phyloP scores from a whole-genome alignment of 768 basidiomycete species.

The Rhodocollybia butyracea region DNA sequence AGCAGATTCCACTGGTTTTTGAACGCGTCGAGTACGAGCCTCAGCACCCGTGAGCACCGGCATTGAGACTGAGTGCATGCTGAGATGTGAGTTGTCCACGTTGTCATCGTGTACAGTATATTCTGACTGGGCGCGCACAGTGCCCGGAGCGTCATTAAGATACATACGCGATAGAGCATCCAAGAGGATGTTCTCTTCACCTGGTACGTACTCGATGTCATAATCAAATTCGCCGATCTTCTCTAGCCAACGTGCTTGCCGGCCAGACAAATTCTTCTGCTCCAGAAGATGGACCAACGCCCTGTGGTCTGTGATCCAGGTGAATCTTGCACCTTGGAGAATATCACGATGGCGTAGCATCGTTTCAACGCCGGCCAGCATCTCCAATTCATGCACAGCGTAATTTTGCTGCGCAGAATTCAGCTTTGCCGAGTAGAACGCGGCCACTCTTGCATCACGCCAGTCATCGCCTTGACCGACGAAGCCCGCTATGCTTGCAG shows the following conservation, averaged over 20 bases:
- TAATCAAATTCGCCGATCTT: conserved; percentile 30
- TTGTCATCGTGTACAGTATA: conserved; percentile 14
- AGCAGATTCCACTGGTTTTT: not conserved
- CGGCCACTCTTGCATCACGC: conserved; percentile 11
- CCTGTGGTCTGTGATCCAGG: conserved; percentile 19
- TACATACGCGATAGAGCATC: conserved; percentile 19
- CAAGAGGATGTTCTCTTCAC: conserved; percentile 18
- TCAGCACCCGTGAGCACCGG: not conserved
- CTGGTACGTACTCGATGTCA: conserved; percentile 22
- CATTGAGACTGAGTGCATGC: not conserved
- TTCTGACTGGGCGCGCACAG: conserved; percentile 1
- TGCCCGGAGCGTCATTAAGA: conserved; percentile 9
- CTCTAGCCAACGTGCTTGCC: too few relatives aligned
- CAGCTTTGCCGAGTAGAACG: conserved; percentile 16
- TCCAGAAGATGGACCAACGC: conserved; percentile 15
- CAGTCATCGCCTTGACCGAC: conserved; percentile 5
- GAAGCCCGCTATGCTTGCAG: conserved; percentile 3
- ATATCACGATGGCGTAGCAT: conserved; percentile 10
- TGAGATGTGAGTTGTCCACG: not conserved
- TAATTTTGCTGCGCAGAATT: conserved; percentile 21
- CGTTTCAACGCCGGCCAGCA: conserved; percentile 20
- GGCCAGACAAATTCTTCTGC: conserved; percentile 19
- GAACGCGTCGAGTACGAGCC: not conserved
- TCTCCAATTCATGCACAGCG: conserved; percentile 26
- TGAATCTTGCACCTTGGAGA: conserved; percentile 14